A percentile compares a stretch with the other conserved stretches of the same genome.
These are phyloP conservation scores for Pichia rugopelliculosa DNA, from an alignment of 805 yeast species.

Conservation along the genomic window DNA sequence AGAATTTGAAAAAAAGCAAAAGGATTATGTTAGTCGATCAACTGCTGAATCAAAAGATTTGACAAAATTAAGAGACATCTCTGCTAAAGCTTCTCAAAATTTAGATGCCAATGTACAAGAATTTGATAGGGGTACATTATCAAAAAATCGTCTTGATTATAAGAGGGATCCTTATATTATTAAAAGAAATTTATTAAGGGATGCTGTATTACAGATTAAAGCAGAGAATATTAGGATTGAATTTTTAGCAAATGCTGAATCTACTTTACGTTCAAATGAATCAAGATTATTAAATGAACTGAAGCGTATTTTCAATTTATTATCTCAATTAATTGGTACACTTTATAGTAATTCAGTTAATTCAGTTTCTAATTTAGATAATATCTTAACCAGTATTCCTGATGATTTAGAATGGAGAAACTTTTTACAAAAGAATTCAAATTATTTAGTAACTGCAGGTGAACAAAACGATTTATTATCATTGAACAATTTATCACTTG, in stretches of 20 bases:
- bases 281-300: conserved; percentile 35
- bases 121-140: conserved; percentile 13
- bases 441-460: conserved; percentile 25
- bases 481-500: conserved; percentile 13
- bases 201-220: conserved; percentile 35
- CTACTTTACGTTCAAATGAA: conserved; percentile 34
- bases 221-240: conserved; percentile 41
- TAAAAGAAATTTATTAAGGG: conserved; percentile 30
- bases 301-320: conserved; percentile 30
- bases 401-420: conserved; percentile 38
- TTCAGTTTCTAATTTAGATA: conserved; percentile 25
- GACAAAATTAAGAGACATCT: conserved; percentile 28
- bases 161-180: conserved; percentile 40
- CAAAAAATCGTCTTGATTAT: conserved; percentile 26
- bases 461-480: conserved; percentile 7
- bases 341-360: conserved; percentile 26
- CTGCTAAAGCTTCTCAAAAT: conserved; percentile 24
- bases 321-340: conserved; percentile 24
- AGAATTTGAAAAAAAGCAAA: conserved; percentile 37
- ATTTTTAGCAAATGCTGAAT: conserved; percentile 36
- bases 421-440: conserved; percentile 29
- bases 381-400: conserved; percentile 29
- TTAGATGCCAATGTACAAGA: conserved; percentile 18
- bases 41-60: conserved; percentile 34
- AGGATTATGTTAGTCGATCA: conserved; percentile 31